Base-by-base conservation (phyloP, 192 early-diverging fungal species). In the Chytriomyces hyalinus region DNA sequence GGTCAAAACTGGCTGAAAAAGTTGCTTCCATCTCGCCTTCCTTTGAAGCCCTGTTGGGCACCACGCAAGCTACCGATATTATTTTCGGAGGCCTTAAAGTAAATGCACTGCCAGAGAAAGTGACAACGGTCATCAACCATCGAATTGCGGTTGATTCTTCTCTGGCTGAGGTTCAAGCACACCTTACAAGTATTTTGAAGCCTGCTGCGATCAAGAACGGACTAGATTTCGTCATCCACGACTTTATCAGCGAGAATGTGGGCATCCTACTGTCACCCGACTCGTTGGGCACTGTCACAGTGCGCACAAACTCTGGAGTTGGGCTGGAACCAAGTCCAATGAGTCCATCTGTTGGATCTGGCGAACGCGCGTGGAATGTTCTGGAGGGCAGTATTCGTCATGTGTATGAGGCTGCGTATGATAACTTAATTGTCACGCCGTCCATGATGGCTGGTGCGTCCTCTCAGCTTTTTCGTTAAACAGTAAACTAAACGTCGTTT, bases 81-180 rank as follows among this genome's bases (percentile, higher is more conserved):
- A 81, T 87, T 43, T 13, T 64, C 22, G 86, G 86, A 10, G 86
- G 86, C 45, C 75, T 82, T 43, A 85, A 85, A 74, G 77, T 81
- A 13, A 85, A 85, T 50, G 81, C 82, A 1, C 80, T 85, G 44
- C 84, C 84, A 5, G 82, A 83, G 59, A 49, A 61, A 8, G 65
- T 68, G 9, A 60, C 65, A 13, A 76, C 78, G 6, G 4, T 67
- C 2, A 72, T 83, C 59, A 85, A 85, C 81, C 78, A 85, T 62
- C 79, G 84, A 20, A 78, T 85, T 44, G 68, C 61, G 0, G 49
- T 64, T 22, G 70, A 81, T 46, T 22, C 8, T 11, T 61, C 49
- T 22, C 5, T 62, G 24, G 28, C 28, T 5, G 50, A 22, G 24
- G 49, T 78, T 24, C 62, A 76, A 61, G 17, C 36, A 9, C 75